These are phyloP conservation scores for Syzygium syzygioides DNA, from an alignment of 441 rosid genomes.

Conservation along the genomic window DNA sequence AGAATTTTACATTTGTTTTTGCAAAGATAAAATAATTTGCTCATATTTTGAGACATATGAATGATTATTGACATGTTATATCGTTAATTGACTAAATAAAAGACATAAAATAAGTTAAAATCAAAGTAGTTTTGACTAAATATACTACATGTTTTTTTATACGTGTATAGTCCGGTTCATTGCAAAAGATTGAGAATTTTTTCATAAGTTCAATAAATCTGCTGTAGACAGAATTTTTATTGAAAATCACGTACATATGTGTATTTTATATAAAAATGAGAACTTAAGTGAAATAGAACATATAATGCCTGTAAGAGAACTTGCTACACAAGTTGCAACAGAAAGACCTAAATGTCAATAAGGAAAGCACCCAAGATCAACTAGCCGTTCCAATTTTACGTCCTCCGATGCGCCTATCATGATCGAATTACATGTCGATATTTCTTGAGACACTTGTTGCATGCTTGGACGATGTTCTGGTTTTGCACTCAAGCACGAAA, in stretches of 20 bases:
- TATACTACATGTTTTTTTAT: neutral
- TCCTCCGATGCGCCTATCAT: neutral
- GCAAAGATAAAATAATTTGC: neutral
- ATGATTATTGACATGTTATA: neutral
- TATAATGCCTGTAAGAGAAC: neutral
- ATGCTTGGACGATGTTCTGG: neutral
- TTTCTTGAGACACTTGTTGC: neutral
- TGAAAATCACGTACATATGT: neutral
- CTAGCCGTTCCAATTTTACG: conserved; percentile 7
- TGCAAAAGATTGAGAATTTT: neutral
- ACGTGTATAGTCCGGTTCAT: neutral
- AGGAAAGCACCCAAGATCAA: neutral
- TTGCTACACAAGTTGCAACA: conserved; percentile 14
- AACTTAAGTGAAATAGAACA: neutral
- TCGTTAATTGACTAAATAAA: neutral
- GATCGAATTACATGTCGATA: neutral
- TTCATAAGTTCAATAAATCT: neutral
- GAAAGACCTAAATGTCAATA: neutral
- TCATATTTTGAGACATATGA: neutral
- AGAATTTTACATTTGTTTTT: neutral
- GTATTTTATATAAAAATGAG: neutral
- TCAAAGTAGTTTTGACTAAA: neutral
- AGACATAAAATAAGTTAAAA: neutral
- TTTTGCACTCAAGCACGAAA: neutral
- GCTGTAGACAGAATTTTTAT: neutral